Evolutionary conservation across 108 stramenopile species (phyloP), one percentile per base, ranked within the genome.

Genomic region (Nitzschia sp.): DNA sequence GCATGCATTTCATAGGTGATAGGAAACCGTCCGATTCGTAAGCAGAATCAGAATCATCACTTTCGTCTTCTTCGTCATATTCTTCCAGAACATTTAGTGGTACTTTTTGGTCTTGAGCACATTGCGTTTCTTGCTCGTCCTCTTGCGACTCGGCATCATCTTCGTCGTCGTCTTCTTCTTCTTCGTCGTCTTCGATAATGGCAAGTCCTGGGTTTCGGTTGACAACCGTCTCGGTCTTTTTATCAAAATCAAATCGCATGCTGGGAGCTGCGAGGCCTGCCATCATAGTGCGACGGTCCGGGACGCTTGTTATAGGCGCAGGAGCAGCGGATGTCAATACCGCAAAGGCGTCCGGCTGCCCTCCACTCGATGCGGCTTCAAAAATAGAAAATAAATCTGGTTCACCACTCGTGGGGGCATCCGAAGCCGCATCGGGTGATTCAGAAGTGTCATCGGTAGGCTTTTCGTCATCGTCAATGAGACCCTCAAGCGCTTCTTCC

Each of bases 1-100:
- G 61, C 38, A 62, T 62, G 42, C 19, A 38, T 31, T 62, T 62
- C 18, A 62, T 18, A 13, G 61, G 61, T 0, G 61, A 62, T 1
- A 62, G 38, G 42, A 62, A 42, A 15, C 29, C 9, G 19, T 23
- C 42, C 1, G 61, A n/a, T 24, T 62, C 61, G 42, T 2, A 2
- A 26, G 17, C 35, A 1, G 61, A 62, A 17, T 62, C 61, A 24
- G 61, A 62, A 6, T 42, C 36, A 26, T 21, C 36, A 17, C 27
- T 8, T 53, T 24, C 51, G 13, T 42, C 38, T 13, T 6, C 6
- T 13, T 42, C 38, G 9, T 6, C 9, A 6, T 42, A 6, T 42
- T 42, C 38, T 13, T 42, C 38, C 9, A 42, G 38, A 42, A 13
- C 13, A 42, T 13, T 13, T 9, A 9, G 13, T n/a, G n/a, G n/a